Evolutionary conservation across 345 rosid genomes (phyloP), one percentile per base, ranked within the genome.

Genomic region (Litchi chinensis): DNA sequence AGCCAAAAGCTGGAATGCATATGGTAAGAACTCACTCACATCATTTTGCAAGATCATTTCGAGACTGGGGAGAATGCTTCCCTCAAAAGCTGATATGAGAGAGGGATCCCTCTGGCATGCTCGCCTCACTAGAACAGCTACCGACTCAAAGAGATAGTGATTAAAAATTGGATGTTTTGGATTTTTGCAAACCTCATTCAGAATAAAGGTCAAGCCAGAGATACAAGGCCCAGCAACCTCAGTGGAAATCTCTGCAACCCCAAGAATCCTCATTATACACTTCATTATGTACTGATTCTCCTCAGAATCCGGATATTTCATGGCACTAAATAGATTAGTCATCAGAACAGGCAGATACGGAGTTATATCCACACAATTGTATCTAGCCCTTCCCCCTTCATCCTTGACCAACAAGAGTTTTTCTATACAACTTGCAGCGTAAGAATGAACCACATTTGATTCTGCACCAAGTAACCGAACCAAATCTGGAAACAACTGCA

Each of bases 251-350:
- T 93, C 98, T 28, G 98, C 97, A 73, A 92, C 88, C 46, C 97
- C 93, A 72, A 97, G 91, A 75, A 94, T 93, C 43, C 99, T 91
- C 98, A 94, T 92, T 79, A 97, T 92, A 86, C 98, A 92, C 84
- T 94, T 97, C 99, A 97, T 97, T 43, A 93, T 76, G 76, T 94
- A 97, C 8, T 94, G 99, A 81, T 97, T 97, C 88, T 94, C 98
- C 90, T 91, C 98, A 5, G 99, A 97, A 77, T 97, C 99, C 0
- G 90, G 83, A 86, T 90, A 89, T 83, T 86, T 92, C 79, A 97
- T 80, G 52, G 95, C 97, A 67, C 81, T 87, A 74, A 97, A 94
- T 52, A 97, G 93, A 80, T 94, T 92, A 64, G 75, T 88, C 95
- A 94, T 93, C 76, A 85, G 81, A 75, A 76, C 78, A 21, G 77